These are phyloP conservation scores for Fusarium guadeloupense DNA, from an alignment of 2,329 filamentous ascomycete genomes.

Conservation along the genomic window DNA sequence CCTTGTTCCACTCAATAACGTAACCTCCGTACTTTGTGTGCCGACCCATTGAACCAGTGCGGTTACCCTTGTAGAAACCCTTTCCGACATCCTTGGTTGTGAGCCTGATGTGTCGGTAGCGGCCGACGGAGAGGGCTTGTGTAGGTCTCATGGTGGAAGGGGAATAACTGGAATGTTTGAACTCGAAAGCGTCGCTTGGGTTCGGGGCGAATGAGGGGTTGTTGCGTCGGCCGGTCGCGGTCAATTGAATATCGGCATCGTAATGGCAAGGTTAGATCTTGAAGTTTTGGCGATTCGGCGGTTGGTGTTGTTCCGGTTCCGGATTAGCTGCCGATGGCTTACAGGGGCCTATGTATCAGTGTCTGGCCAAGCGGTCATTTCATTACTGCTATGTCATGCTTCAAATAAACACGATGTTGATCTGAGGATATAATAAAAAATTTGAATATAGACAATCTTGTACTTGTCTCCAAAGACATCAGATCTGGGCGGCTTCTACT, in stretches of 20 bases:
- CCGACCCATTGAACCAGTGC: constrained; percentile 85
- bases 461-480: not conserved
- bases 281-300: constrained; percentile 37
- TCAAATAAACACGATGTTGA: not conserved
- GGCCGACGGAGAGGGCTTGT: constrained; percentile 69
- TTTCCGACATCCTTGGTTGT: constrained; percentile 94
- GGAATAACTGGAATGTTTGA: not conserved
- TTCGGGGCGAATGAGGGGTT: constrained; percentile 3
- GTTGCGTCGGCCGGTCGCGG: constrained; percentile 7
- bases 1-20: constrained; percentile 83
- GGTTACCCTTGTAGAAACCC: constrained; percentile 97
- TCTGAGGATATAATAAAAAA: not conserved
- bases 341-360: constrained; percentile 25
- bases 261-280: constrained; percentile 24
- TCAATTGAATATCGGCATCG: constrained; percentile 14
- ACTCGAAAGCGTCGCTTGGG: constrained; percentile 3
- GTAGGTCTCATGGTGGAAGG: constrained; percentile 70
- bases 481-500: not conserved
- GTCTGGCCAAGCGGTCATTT: constrained; percentile 2
- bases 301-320: constrained; percentile 46
- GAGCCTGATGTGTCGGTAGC: constrained; percentile 78
- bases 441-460: not conserved
- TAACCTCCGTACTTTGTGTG: constrained; percentile 89
- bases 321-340: constrained; percentile 28
- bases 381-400: not conserved